These are phyloP conservation scores for Diphasiastrum complanatum DNA, from an alignment of 83 land plant genomes.

Conservation along the genomic window DNA sequence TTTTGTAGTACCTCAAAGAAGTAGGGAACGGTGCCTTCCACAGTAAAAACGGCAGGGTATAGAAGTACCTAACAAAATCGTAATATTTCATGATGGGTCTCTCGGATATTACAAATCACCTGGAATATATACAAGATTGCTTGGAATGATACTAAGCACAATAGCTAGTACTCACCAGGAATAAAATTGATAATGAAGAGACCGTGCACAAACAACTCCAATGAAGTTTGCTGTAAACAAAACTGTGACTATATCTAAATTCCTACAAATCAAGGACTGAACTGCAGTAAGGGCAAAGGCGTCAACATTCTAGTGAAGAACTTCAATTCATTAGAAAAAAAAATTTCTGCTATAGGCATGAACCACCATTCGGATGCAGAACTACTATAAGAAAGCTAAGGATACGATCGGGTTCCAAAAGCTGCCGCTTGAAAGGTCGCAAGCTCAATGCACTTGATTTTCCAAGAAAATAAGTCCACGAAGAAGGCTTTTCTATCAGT, in stretches of 20 bases:
- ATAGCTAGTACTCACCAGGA: conserved; percentile 55
- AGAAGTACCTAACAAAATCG: conserved; percentile 94
- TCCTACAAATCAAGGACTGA: conserved; percentile 6
- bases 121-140: too few relatives aligned
- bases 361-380: too few relatives aligned
- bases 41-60: conserved; percentile 69
- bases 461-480: too few relatives aligned
- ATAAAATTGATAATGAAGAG: conserved; percentile 92
- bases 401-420: too few relatives aligned
- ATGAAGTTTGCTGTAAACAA: conserved; percentile 93
- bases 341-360: not conserved
- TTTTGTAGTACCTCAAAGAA: conserved; percentile 56
- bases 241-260: conserved; percentile 64
- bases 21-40: conserved; percentile 77
- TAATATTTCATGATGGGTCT: not conserved
- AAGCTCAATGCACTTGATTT: too few relatives aligned
- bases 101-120: too few relatives aligned
- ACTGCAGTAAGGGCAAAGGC: conserved; percentile 5
- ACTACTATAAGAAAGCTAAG: too few relatives aligned
- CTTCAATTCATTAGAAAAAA: too few relatives aligned
- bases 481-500: not conserved
- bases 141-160: too few relatives aligned
- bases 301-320: not conserved
- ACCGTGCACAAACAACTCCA: conserved; percentile 78
- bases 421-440: too few relatives aligned